Conservation (phyloP, 2,329 filamentous ascomycete species). For the Clarireedia monteithiana region DNA sequence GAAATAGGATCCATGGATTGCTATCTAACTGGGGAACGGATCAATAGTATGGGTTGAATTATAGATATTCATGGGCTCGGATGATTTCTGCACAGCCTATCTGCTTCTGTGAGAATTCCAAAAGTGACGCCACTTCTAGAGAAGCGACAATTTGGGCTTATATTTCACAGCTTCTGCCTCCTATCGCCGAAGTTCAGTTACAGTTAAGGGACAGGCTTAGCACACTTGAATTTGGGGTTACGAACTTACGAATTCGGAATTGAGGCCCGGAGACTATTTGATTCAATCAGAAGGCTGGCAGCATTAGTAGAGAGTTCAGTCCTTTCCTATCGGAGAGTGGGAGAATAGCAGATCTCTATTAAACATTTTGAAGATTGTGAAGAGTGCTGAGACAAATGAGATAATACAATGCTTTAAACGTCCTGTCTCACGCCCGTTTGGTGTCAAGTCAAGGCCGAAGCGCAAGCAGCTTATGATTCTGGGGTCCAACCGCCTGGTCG, state of each 20-base stretch:
- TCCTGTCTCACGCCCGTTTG: neutral
- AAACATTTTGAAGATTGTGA: neutral
- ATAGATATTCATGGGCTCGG: too few relatives aligned
- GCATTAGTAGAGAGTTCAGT: neutral
- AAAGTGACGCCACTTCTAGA: too few relatives aligned
- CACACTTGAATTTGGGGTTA: neutral
- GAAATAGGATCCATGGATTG: too few relatives aligned
- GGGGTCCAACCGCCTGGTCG: neutral
- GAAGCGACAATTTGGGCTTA: too few relatives aligned
- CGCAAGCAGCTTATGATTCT: neutral
- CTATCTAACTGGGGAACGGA: too few relatives aligned
- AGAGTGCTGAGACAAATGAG: neutral
- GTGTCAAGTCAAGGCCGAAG: neutral
- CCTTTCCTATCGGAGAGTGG: neutral
- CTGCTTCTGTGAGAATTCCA: too few relatives aligned
- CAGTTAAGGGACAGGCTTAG: too few relatives aligned
- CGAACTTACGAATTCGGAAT: neutral
- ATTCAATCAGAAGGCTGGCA: neutral
- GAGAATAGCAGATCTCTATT: neutral
- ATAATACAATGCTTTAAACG: neutral
- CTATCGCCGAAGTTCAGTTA: neutral
- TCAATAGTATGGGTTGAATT: too few relatives aligned
- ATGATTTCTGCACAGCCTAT: too few relatives aligned
- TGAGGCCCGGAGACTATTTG: neutral
- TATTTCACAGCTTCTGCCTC: neutral